Evolutionary conservation across 805 yeast species (phyloP).

Genomic region (Candida ipomoeae): DNA sequence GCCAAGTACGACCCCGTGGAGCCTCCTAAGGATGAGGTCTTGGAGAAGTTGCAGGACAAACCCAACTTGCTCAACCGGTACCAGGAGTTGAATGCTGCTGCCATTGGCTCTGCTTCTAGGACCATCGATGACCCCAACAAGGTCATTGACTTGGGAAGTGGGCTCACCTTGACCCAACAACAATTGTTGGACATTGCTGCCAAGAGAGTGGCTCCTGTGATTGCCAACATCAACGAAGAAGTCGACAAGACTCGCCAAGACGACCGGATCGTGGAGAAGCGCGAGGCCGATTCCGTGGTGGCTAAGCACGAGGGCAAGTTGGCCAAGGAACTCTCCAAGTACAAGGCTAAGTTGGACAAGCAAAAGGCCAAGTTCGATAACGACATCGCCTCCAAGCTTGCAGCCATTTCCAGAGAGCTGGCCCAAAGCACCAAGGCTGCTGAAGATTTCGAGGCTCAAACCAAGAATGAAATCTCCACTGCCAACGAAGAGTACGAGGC

Average conservation of each 20-base stretch:
- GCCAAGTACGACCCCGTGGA: conserved; percentile 33
- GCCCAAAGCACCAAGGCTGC: conserved; percentile 27
- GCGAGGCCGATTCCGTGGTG: conserved; percentile 34
- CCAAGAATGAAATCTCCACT: conserved; percentile 41
- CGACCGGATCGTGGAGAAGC: conserved; percentile 41
- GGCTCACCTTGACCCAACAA: conserved; percentile 50
- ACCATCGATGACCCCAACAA: conserved; percentile 47
- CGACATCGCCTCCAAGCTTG: conserved; percentile 36
- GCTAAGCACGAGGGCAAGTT: conserved; percentile 34
- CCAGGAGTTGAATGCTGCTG: conserved; percentile 46
- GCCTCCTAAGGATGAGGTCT: conserved; percentile 33
- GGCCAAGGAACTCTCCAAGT: conserved; percentile 33
- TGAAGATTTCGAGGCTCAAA: conserved; percentile 37
- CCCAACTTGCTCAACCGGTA: conserved; percentile 48
- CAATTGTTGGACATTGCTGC: conserved; percentile 55
- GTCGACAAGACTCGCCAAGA: conserved; percentile 42
- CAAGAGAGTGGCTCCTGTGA: conserved; percentile 51
- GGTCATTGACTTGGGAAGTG: conserved; percentile 50
- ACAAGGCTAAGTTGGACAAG: conserved; percentile 35
- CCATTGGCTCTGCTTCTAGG: conserved; percentile 43
- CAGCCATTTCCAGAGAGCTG: conserved; percentile 20
- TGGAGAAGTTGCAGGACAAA: conserved; percentile 40
- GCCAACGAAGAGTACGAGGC: conserved; percentile 42
- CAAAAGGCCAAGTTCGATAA: conserved; percentile 36
- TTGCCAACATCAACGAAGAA: conserved; percentile 47